Evolutionary conservation across 179 eudicot species (phyloP), one percentile per base, ranked within the genome.

Genomic region (Spinacia oleracea): DNA sequence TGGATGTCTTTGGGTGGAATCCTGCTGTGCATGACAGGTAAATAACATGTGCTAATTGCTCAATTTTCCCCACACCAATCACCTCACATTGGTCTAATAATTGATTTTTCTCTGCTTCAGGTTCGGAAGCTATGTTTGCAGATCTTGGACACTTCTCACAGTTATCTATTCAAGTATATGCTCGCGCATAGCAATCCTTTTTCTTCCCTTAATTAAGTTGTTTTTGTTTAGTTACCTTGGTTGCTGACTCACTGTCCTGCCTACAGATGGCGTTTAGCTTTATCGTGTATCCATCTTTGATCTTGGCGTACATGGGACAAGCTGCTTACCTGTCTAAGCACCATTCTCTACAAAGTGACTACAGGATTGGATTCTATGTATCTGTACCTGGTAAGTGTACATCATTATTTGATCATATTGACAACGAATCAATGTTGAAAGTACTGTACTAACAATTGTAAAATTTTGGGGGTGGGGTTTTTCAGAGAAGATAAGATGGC

Each of bases 81-180:
- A 35, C 70, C 1, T 27, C 70, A 27, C 45, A 23, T 53, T 74
- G 53, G 3, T 78, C 78, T 81, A 69, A 81, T 29, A 58, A 58
- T 34, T 29, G 11, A 35, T 9, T 73, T 64, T 38, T 40, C 31
- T 50, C 55, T 78, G 43, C 59, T 74, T 75, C 85, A 94, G 98
- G 97, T 78, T 92, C 97, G 14, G 98, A 94, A 81, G 98, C 98
- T 78, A 94, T 94, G 98, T 94, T 92, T 84, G 98, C 98, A 32
- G 97, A 94, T 86, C 95, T 94, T 73, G 97, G 98, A 64, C 98
- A 94, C 84, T 94, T 94, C 83, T 94, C 98, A 4, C 92, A 94
- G 73, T 78, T 84, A 46, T 94, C 97, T 75, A 94, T 94, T 73
- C 88, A 94, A 93, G 98, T 93, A 84, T 55, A 35, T 40, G 27